Evolutionary conservation across 129 eudicot genomes (phyloP).

Genomic region (Dittrichia graveolens): DNA sequence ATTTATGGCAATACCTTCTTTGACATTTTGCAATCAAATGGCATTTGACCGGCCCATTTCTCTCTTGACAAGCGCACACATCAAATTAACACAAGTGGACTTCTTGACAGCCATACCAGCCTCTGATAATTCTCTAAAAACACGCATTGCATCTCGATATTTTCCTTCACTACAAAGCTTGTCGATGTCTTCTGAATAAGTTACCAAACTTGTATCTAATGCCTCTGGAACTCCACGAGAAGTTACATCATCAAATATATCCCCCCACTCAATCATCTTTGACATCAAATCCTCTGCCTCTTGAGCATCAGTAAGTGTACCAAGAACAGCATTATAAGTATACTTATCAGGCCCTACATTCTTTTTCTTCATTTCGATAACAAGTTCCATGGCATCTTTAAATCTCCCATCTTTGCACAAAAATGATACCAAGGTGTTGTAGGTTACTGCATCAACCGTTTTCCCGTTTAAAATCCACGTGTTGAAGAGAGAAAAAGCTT

Average conservation of each 20-base stretch:
- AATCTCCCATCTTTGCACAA: constrained; percentile 70
- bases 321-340: constrained; percentile 62
- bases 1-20: constrained; percentile 19
- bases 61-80: constrained; percentile 68
- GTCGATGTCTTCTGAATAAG: constrained; percentile 54
- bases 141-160: constrained; percentile 75
- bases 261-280: constrained; percentile 49
- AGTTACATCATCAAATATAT: constrained; percentile 22
- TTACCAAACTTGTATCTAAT: constrained; percentile 39
- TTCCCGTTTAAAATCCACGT: constrained; percentile 73
- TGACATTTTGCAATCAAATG: constrained; percentile 34
- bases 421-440: constrained; percentile 74
- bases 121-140: constrained; percentile 51
- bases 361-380: constrained; percentile 65
- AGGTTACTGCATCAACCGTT: constrained; percentile 61
- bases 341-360: constrained; percentile 69
- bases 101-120: constrained; percentile 61
- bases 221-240: constrained; percentile 37
- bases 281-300: constrained; percentile 62
- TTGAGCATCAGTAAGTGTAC: constrained; percentile 46
- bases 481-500: constrained; percentile 66
- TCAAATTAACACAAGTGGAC: constrained; percentile 63
- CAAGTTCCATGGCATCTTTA: constrained; percentile 66
- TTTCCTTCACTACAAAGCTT: constrained; percentile 68
- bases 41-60: constrained; percentile 38